Evolutionary conservation across 495 filamentous ascomycete genomes (phyloP), one percentile per base, ranked within the genome.

Genomic region (Tuber umbilicatum): DNA sequence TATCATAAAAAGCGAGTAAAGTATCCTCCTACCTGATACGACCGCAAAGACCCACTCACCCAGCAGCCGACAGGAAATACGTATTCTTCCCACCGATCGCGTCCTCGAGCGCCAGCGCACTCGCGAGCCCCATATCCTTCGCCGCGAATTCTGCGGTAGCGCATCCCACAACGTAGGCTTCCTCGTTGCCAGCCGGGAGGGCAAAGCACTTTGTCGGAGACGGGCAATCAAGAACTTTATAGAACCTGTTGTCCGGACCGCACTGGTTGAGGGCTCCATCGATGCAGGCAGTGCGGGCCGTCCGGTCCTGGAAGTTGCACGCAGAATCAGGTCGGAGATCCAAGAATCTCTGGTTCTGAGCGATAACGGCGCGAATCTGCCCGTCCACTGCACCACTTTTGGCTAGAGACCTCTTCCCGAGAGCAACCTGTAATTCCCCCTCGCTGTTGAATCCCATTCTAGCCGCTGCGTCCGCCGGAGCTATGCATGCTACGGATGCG

Each of bases 361-460:
- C 23, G 31, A 78, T 72, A 41, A 68, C 76, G 16, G 43, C 43
- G 19, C 43, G 43, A 5, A 60, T 60, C 10, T 12, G 50, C 50
- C 16, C n/a, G 9, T 7, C n/a, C 50, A 2, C 50, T 0, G 50
- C n/a, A 35, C 35, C 16, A 5, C 55, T 27, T 64, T 35, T 64
- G 31, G 19, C 3, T 12, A 35, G 9, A 19, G 55, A 64, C 55
- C 55, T 64, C 55, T 64, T 64, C 55, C 55, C 41, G 5, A 78
- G 21, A 16, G 73, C 64, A 3, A 37, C 40, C 23, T 45, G 23
- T 12, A 78, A 42, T 70, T 78, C 76, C 3, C 47, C 55, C 23
- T 68, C 75, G 37, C 27, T 74, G 14, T 17, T 31, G 43, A 78
- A 68, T 19, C 76, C 76, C 76, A 78, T 78, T 39, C 76, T 74